These are phyloP conservation scores for Phytophthora kernoviae DNA, from an alignment of 352 stramenopile species.

Conservation along the genomic window DNA sequence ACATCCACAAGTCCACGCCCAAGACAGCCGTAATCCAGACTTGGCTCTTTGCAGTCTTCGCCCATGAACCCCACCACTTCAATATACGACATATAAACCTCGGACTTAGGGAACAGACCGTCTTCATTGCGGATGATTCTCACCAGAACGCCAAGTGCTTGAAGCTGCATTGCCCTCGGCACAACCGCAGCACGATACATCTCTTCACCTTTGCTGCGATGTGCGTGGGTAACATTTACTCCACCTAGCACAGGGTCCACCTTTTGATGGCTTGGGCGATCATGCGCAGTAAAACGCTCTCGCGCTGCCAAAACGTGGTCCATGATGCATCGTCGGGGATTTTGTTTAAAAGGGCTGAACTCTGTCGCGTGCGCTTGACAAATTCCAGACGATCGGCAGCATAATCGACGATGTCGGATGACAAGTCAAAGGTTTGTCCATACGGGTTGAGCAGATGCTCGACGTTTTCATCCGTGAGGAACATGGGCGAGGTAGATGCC, in stretches of 20 bases:
- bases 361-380: slow-evolving; percentile 44
- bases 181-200: slow-evolving; percentile 42
- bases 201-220: slow-evolving; percentile 38
- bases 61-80: slow-evolving; percentile 36
- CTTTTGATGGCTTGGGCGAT: slow-evolving; percentile 44
- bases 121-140: slow-evolving; percentile 49
- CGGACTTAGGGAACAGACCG: slow-evolving; percentile 56
- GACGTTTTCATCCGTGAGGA: slow-evolving; percentile 66
- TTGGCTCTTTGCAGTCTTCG: slow-evolving; percentile 56
- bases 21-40: slow-evolving; percentile 61
- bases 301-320: slow-evolving; percentile 56
- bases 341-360: slow-evolving; percentile 33
- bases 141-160: slow-evolving; percentile 44
- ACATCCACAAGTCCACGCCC: slow-evolving; percentile 57
- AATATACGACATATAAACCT: slow-evolving; percentile 58
- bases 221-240: slow-evolving; percentile 65
- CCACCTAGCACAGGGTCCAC: slow-evolving; percentile 58
- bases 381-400: slow-evolving; percentile 60
- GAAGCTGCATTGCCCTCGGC: slow-evolving; percentile 36
- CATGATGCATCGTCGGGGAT: slow-evolving; percentile 61
- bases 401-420: slow-evolving; percentile 59
- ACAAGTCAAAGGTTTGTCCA: slow-evolving; percentile 62
- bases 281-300: slow-evolving; percentile 43
- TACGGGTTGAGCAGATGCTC: slow-evolving; percentile 53
- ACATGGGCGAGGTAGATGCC: slow-evolving; percentile 53